These are phyloP conservation scores for Dioszegia aurantiaca DNA, from an alignment of 768 basidiomycete genomes.

Conservation along the genomic window DNA sequence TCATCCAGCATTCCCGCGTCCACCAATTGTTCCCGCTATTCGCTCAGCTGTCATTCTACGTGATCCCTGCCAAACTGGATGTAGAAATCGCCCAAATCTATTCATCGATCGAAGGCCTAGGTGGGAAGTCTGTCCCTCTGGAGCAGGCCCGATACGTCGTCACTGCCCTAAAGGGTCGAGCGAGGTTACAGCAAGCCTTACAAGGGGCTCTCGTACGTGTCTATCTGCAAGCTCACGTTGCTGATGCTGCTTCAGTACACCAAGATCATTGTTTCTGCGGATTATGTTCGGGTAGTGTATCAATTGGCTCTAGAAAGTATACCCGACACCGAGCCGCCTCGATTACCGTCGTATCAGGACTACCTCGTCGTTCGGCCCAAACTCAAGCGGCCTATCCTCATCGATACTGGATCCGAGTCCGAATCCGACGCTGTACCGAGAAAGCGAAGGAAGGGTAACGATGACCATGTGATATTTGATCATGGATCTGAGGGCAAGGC, in stretches of 20 bases:
- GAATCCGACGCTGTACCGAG: slow-evolving; percentile 11
- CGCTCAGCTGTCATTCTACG: slow-evolving; percentile 40
- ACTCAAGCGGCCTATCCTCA: not conserved
- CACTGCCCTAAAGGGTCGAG: slow-evolving; percentile 39
- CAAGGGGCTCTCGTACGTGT: slow-evolving; percentile 33
- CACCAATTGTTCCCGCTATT: slow-evolving; percentile 42
- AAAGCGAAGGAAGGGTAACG: slow-evolving; percentile 15
- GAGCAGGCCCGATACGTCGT: slow-evolving; percentile 30
- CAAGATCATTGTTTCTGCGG: slow-evolving; percentile 29
- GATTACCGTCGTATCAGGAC: not conserved
- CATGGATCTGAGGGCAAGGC: not conserved
- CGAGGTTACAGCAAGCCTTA: slow-evolving; percentile 33
- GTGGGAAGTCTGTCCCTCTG: slow-evolving; percentile 31
- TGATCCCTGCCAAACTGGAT: slow-evolving; percentile 48
- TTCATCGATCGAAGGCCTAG: slow-evolving; percentile 40
- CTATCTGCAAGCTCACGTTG: not conserved
- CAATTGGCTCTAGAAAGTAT: slow-evolving; percentile 23
- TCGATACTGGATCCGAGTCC: not conserved
- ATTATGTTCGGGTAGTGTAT: slow-evolving; percentile 37
- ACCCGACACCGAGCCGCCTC: not conserved
- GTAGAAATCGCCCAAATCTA: slow-evolving; percentile 32
- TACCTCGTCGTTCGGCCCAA: slow-evolving; percentile 3
- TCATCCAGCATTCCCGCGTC: slow-evolving; percentile 6
- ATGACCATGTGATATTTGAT: not conserved
- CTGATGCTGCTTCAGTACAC: not conserved